A percentile compares a stretch with the other conserved stretches of the same genome.
phyloP scores from a whole-genome alignment of 2,329 filamentous ascomycete species.

The Ramularia endophylla region DNA sequence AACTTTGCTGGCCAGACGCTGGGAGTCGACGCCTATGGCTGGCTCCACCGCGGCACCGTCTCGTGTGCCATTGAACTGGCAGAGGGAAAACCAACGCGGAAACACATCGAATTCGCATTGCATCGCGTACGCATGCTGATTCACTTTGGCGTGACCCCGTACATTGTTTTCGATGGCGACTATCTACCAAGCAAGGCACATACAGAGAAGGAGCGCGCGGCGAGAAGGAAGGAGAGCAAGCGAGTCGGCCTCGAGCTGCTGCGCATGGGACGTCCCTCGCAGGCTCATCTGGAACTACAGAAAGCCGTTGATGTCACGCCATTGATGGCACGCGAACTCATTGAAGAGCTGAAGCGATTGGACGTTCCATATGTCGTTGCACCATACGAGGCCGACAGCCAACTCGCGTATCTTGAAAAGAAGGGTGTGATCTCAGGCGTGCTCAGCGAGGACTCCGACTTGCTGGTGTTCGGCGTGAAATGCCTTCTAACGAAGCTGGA shows the following conservation, averaged over 20 bases:
- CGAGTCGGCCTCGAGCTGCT: slow-evolving; percentile 71
- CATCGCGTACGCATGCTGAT: slow-evolving; percentile 88
- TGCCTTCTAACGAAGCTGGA: slow-evolving; percentile 89
- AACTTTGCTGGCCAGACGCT: slow-evolving; percentile 83
- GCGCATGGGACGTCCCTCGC: slow-evolving; percentile 70
- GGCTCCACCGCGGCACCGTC: slow-evolving; percentile 90
- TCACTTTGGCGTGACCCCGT: slow-evolving; percentile 90
- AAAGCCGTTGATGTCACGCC: slow-evolving; percentile 95
- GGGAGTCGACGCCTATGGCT: slow-evolving; percentile 96
- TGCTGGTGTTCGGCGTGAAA: slow-evolving; percentile 91
- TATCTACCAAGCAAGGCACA: slow-evolving; percentile 87
- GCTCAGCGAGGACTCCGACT: slow-evolving; percentile 91
- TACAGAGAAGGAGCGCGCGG: slow-evolving; percentile 74
- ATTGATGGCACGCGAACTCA: slow-evolving; percentile 86
- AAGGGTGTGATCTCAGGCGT: slow-evolving; percentile 81
- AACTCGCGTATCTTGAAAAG: slow-evolving; percentile 87
- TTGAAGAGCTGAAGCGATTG: slow-evolving; percentile 80
- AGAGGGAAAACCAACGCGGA: slow-evolving; percentile 77
- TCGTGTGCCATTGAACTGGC: slow-evolving; percentile 88
- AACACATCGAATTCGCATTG: slow-evolving; percentile 85
- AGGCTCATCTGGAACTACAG: slow-evolving; percentile 81
- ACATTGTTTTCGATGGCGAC: slow-evolving; percentile 93
- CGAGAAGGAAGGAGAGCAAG: slow-evolving; percentile 69
- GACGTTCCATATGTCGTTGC: slow-evolving; percentile 85
- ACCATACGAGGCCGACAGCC: slow-evolving; percentile 96